Base-by-base conservation (phyloP, 441 rosid genomes). In the Pelargonium cotyledonis region DNA sequence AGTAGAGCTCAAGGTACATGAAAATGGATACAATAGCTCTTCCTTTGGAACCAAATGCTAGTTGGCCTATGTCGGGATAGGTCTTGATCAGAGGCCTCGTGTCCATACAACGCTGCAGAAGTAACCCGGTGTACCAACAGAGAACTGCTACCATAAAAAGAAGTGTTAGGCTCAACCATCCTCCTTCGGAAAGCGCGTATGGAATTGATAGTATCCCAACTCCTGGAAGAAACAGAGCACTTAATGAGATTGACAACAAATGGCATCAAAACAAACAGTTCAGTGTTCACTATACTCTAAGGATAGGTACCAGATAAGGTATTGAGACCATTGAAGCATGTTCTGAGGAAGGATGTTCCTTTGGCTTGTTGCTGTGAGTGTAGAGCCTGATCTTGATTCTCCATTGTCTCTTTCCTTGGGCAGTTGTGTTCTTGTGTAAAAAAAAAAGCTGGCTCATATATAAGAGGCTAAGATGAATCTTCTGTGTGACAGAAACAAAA, bases 281-380 rank as follows among this genome's bases (percentile, higher is more conserved):
- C 44, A 14, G 23, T 21, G 23, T 21, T 21, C 23, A 21, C 23
- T 21, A 21, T 21, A 1, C 23, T 21, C 23, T 21, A 21, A 21
- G 23, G 23, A 8, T 41, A 8, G 2, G 44, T 38, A 88, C 90
- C 93, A 73, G 93, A 80, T 29, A 86, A 70, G 35, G 82, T 77
- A 62, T 88, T 88, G 75, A 88, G 68, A 63, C 89, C 93, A 77
- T 88, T 88, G 80, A 88, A 82, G 66, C 88, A 88, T 63, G 93
- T 86, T 63, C 83, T 73, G 31, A 84, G 79, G 74, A 86, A 83
- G 70, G 82, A 61, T 62, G 88, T 81, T 78, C 89, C 93, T 65
- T 68, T 67, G 74, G 1, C 49, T 9, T 43, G 70, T 61, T 79
- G 73, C 57, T 62, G 73, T 23, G 71, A 70, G 8, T 43, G 73